These are phyloP conservation scores for Trichoderma gracile DNA, from an alignment of 2,329 filamentous ascomycete genomes.

Conservation along the genomic window DNA sequence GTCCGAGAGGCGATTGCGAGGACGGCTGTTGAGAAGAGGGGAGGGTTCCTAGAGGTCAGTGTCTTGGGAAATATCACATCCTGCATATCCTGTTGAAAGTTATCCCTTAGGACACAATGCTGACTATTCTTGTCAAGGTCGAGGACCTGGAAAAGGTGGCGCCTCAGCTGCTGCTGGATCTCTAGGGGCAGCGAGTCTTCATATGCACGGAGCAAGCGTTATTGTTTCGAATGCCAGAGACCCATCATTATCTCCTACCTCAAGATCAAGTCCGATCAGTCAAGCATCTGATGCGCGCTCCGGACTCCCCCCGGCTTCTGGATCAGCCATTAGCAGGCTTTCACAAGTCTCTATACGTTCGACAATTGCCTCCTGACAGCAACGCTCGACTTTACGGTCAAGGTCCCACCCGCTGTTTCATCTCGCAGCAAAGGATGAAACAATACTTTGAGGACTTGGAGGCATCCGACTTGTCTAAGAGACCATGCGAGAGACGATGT, in stretches of 20 bases:
- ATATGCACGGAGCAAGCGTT: neutral
- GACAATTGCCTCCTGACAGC: neutral
- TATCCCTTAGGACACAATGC: neutral
- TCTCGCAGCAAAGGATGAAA: neutral
- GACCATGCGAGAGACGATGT: neutral
- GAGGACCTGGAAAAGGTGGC: slow-evolving; percentile 89
- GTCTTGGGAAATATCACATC: slow-evolving; percentile 16
- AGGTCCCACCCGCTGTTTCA: neutral
- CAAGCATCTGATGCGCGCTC: neutral
- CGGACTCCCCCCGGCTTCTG: neutral
- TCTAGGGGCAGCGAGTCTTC: slow-evolving; percentile 52
- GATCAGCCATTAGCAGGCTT: neutral
- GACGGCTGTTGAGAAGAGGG: slow-evolving; percentile 68
- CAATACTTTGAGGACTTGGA: neutral
- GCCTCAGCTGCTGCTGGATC: slow-evolving; percentile 81
- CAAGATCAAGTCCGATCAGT: neutral
- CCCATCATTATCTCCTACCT: neutral
- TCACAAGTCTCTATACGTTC: neutral
- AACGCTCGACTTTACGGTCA: neutral
- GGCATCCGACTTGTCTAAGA: neutral
- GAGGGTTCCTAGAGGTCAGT: slow-evolving; percentile 72
- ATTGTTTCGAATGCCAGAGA: neutral
- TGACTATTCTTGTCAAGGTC: slow-evolving; percentile 52
- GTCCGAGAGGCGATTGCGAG: slow-evolving; percentile 84
- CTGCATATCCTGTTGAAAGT: neutral